Base-by-base conservation (phyloP, 202 grass and related monocot genomes). In the Carex arenaria region DNA sequence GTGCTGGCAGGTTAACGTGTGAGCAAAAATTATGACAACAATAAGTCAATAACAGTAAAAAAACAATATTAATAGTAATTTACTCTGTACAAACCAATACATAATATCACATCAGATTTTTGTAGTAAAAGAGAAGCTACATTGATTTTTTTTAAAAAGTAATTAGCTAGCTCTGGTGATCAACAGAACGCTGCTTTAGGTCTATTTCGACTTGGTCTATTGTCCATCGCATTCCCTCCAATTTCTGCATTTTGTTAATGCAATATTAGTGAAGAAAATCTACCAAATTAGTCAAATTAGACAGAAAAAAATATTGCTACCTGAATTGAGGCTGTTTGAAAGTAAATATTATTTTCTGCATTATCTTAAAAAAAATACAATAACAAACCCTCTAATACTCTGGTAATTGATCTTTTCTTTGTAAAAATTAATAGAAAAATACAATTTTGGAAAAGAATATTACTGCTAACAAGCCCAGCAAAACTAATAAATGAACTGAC, bases 181-280 rank as follows among this genome's bases (percentile, higher is more conserved):
- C 82, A 61, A 85, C 76, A 17, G 86, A 80, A 4, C 87, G 66
- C 22, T 77, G 72, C 75, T 95, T 95, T 72, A 98, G 85, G 36
- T 98, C 95, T 89, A 98, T 98, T 85, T 98, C 95, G 7, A 98
- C 95, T 85, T 98, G 90, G 72, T 94, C 87, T 83, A 98, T 98
- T n/a, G 95, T 95, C 95, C 95, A 98, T 60, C 94, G 90, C 95
- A 98, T 93, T 59, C 89, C 90, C 89, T 95, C 95, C 83, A 98
- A 76, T 93, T 98, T 98, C 95, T 98, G 85, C 13, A 61, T 57
- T 60, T 89, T 55, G 68, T 55, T 7, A 73, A 42, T 42, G 86
- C 82, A 82, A 59, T 31, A 71, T 85, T 18, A 42, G 26, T 51
- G 42, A 22, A 86, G n/a, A 83, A 68, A 67, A 61, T 26, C 11